Base-by-base conservation (phyloP, 1,284 basidiomycete species). In the Moesziomyces aphidis region DNA sequence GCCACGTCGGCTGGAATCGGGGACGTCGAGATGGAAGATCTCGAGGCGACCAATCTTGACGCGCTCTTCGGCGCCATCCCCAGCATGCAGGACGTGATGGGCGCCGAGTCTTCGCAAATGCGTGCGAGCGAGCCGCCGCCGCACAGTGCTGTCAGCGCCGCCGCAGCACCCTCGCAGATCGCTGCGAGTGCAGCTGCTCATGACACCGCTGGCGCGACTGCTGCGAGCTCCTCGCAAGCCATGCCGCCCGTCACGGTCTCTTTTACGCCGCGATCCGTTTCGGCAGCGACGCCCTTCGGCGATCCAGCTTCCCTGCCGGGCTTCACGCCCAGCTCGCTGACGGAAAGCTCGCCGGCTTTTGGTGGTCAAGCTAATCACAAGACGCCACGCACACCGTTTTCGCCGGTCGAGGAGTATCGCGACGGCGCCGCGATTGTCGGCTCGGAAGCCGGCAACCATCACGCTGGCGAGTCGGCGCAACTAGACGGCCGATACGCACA, bases 241-340 rank as follows among this genome's bases (percentile, higher is more conserved):
- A 57, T 64, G 34, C 53, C 60, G 7, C 44, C 67, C 15, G 42
- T 43, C 17, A 50, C 64, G 34, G 61, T 44, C 50, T 54, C 65
- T 0, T 64, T 64, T 34, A 71, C 73, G 10, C 73, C 73, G 8
- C 56, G 73, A 17, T 68, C 71, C 48, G 61, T 52, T 8, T 55
- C 61, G 5, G 55, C 57, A 8, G 50, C 68, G 3, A 60, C 61
- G 6, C 61, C 73, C 0, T 64, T 75, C 42, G 66, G 67, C n/a
- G 80, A 81, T 50, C 78, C 74, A 3, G 77, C 78, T 2, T 81
- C 80, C 1, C 46, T 81, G 34, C 80, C 80, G 2, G 80, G 75
- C 28, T 81, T 80, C 56, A 81, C 80, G 5, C 80, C 80, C 2
- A 70, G 77, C 64, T 79, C 77, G 23, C 50, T 77, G 28, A 80